Conservation (phyloP, 768 basidiomycete species). For the Russula virescens region DNA sequence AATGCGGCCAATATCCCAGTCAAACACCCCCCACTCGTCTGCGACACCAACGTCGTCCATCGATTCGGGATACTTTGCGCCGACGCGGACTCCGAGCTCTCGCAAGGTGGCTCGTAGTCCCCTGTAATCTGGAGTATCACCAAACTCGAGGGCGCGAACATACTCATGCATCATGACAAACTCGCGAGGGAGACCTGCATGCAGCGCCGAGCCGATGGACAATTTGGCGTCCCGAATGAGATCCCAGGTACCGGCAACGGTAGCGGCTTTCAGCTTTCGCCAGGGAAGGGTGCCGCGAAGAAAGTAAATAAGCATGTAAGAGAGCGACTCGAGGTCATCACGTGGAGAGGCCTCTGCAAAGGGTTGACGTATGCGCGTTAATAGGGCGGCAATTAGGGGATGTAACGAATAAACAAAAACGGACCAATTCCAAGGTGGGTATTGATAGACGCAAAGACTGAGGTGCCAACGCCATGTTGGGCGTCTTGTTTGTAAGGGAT, state of each 20-base stretch:
- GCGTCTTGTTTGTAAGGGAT: slow-evolving; percentile 69
- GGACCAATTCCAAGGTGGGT: slow-evolving; percentile 68
- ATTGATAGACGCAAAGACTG: slow-evolving; percentile 67
- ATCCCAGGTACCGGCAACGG: slow-evolving; percentile 68
- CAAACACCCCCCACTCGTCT: slow-evolving; percentile 22
- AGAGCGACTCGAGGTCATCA: slow-evolving; percentile 74
- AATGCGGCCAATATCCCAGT: slow-evolving; percentile 23
- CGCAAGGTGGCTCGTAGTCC: slow-evolving; percentile 72
- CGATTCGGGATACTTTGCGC: slow-evolving; percentile 19
- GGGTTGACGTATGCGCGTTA: not conserved
- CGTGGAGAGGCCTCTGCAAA: slow-evolving; percentile 62
- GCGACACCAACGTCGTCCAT: slow-evolving; percentile 13
- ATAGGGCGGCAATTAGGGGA: slow-evolving; percentile 1
- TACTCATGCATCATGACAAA: slow-evolving; percentile 77
- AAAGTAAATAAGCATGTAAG: slow-evolving; percentile 82
- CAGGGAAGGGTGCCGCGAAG: slow-evolving; percentile 72
- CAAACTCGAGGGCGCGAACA: slow-evolving; percentile 76
- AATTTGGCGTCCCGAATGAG: slow-evolving; percentile 71
- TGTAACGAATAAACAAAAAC: slow-evolving; percentile 26
- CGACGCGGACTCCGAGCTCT: slow-evolving; percentile 32
- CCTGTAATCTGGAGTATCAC: slow-evolving; percentile 85
- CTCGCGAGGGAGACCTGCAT: slow-evolving; percentile 76
- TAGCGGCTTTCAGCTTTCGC: slow-evolving; percentile 62
- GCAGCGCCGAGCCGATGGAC: slow-evolving; percentile 46
- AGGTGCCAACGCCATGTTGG: slow-evolving; percentile 76